Evolutionary conservation across 768 basidiomycete genomes (phyloP).

Genomic region (Mycena haematopus): DNA sequence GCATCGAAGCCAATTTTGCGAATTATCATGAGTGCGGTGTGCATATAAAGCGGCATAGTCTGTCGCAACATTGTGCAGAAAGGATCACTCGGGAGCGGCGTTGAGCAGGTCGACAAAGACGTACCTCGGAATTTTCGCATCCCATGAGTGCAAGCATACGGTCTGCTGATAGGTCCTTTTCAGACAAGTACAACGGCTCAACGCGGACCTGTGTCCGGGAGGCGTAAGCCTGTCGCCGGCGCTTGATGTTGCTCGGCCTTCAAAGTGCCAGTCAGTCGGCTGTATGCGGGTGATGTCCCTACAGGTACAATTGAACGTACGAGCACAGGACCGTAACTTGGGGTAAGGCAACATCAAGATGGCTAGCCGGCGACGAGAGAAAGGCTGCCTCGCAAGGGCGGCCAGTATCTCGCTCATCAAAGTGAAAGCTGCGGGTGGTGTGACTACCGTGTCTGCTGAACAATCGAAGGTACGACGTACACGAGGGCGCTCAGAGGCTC

Average conservation of each 20-base stretch:
- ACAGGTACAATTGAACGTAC: slow-evolving; percentile 1
- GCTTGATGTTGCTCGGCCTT: slow-evolving; percentile 26
- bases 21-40: slow-evolving; percentile 22
- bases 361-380: neutral
- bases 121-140: slow-evolving; percentile 26
- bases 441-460: neutral
- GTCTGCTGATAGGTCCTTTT: slow-evolving; percentile 54
- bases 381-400: slow-evolving; percentile 29
- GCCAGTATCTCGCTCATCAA: slow-evolving; percentile 21
- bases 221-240: slow-evolving; percentile 23
- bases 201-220: slow-evolving; percentile 40
- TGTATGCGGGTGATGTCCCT: too few species aligned
- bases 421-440: slow-evolving; percentile 19
- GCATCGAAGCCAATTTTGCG: slow-evolving; percentile 8
- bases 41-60: slow-evolving; percentile 30
- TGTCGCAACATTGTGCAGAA: neutral
- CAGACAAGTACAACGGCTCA: slow-evolving; percentile 46
- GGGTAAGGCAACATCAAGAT: slow-evolving; percentile 4
- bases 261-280: too few species aligned
- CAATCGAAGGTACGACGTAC: slow-evolving; percentile 3
- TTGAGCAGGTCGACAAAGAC: neutral
- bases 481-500: slow-evolving; percentile 55
- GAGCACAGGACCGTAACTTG: slow-evolving; percentile 28
- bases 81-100: neutral
- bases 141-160: slow-evolving; percentile 63